Evolutionary conservation across 495 filamentous ascomycete species (phyloP).

Genomic region (Penicillium pulvis): DNA sequence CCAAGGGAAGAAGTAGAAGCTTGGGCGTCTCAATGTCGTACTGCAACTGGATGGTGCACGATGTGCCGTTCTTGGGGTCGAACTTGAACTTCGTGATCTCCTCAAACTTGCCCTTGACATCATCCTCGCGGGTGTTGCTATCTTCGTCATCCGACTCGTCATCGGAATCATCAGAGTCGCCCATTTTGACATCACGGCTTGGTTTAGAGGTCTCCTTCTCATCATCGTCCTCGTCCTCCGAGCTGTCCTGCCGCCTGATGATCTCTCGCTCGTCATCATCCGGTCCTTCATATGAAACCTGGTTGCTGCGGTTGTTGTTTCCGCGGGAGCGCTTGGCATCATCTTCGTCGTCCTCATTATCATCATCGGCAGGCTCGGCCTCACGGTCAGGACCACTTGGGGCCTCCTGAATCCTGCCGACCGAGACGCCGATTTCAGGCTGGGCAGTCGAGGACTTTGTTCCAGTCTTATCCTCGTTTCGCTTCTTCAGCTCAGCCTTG

Average conservation of each 20-base stretch:
- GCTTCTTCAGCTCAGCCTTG: conserved; percentile 78
- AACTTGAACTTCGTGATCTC: conserved; percentile 78
- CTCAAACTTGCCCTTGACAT: conserved; percentile 63
- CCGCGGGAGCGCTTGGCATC: conserved; percentile 83
- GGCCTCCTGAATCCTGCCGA: conserved; percentile 67
- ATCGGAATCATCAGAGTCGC: conserved; percentile 34
- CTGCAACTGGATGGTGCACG: conserved; percentile 80
- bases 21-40: conserved; percentile 83
- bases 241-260: conserved; percentile 46
- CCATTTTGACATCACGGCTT: conserved; percentile 33
- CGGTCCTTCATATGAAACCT: conserved; percentile 83
- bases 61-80: conserved; percentile 70
- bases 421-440: conserved; percentile 78
- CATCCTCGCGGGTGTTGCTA: conserved; percentile 59
- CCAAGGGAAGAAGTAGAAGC: conserved; percentile 86
- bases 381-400: conserved; percentile 53
- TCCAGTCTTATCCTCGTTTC: conserved; percentile 62
- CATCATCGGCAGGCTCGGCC: conserved; percentile 68
- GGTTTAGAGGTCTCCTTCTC: conserved; percentile 32
- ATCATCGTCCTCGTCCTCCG: conserved; percentile 47
- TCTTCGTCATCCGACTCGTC: conserved; percentile 44
- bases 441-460: conserved; percentile 64
- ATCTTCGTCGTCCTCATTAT: conserved; percentile 76
- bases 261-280: conserved; percentile 89
- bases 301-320: conserved; percentile 71